A percentile compares a stretch with the other conserved stretches of the same genome.
These are phyloP conservation scores for Macadamia tetraphylla DNA, from an alignment of 164 flowering plant species.

Conservation along the genomic window DNA sequence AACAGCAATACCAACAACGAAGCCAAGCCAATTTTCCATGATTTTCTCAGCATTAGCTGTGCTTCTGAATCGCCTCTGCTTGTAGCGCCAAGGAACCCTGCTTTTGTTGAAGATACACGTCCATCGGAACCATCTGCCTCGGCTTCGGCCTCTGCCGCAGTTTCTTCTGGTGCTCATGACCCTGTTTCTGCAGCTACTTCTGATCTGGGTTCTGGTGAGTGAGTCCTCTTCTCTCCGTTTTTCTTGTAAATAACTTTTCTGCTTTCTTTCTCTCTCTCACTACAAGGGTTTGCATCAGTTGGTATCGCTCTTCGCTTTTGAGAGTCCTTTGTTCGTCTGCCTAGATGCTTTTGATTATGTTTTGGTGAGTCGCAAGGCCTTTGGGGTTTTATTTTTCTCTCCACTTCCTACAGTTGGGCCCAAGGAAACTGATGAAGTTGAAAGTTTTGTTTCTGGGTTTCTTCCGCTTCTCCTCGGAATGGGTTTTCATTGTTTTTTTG, in stretches of 20 bases:
- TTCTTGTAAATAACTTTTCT: conserved; percentile 8
- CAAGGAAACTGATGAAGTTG: neutral
- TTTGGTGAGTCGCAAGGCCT: neutral
- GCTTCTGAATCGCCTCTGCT: conserved; percentile 3
- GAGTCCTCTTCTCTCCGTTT: neutral
- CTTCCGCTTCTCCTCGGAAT: neutral
- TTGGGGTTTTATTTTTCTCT: neutral
- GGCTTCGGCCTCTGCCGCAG: conserved; percentile 8
- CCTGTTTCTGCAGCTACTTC: conserved; percentile 10
- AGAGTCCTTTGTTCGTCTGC: neutral
- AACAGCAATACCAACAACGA: neutral
- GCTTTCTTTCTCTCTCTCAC: conserved; percentile 7
- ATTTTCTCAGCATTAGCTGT: conserved; percentile 15
- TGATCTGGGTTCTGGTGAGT: conserved; percentile 18
- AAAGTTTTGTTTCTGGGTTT: neutral
- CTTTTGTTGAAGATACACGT: neutral
- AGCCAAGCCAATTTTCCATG: conserved; percentile 18
- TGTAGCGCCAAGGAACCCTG: neutral
- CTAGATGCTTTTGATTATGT: neutral
- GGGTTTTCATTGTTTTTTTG: neutral
- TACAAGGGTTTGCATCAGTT: neutral
- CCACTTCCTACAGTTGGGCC: conserved; percentile 2
- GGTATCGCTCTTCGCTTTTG: conserved; percentile 4
- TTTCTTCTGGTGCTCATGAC: conserved; percentile 14
- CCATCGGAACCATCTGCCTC: conserved; percentile 5